Base-by-base conservation (phyloP, 208 protist genomes). In the Phytomonas sp. region DNA sequence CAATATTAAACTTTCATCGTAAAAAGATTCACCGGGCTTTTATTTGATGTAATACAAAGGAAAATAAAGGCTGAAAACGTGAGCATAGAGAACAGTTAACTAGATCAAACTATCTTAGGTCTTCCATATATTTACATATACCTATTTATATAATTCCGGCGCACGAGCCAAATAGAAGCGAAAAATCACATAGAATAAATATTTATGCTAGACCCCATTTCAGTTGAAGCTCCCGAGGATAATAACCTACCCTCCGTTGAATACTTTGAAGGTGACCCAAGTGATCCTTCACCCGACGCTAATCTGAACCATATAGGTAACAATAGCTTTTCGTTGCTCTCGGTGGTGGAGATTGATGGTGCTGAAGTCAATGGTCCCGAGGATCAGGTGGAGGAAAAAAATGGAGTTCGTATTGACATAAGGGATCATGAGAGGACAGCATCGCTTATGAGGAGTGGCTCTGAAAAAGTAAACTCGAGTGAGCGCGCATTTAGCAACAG, bases 141-240 rank as follows among this genome's bases (percentile, higher is more conserved):
- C 37, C 23, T 60, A 60, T 60, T n/a, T 60, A 65, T 23, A 65
- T 56, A 65, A n/a, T 51, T 56, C 6, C 0, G 20, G 20, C 36
- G 13, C 33, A 56, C 17, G 46, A 26, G 20, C 46, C 20, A 8
- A 11, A 56, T 56, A 56, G 33, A 59, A 53, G 33, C 15, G 13
- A 20, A 53, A 65, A 65, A 65, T 51, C 13, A 59, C 36, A 65
- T 65, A 65, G 36, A 60, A 65, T 65, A 65, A 37, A 65, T 46
- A 65, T 51, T 51, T 65, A 51, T 33, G 0, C 11, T 51, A 60
- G 61, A 60, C 6, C 13, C 20, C 20, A 56, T 56, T 5, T 56
- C 46, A 56, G 17, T 20, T 56, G 11, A 26, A 26, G 5, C 11
- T 7, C 6, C 46, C 26, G 46, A 56, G 20, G 23, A 26, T 23